These are phyloP conservation scores for Apophysomyces trapeziformis DNA, from an alignment of 371 early-diverging fungal species.

Conservation along the genomic window DNA sequence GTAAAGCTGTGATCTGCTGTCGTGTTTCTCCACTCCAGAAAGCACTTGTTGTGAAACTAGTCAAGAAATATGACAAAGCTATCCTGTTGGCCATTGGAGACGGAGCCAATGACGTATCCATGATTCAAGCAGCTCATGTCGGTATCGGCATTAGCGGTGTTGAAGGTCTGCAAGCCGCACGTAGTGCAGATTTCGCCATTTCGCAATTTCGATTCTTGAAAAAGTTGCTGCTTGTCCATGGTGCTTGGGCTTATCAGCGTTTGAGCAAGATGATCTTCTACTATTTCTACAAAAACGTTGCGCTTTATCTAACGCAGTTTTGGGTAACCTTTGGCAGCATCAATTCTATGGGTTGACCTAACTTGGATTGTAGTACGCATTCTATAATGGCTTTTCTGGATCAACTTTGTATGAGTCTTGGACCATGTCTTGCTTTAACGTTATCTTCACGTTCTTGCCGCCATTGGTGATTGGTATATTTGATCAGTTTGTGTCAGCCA, in stretches of 20 bases:
- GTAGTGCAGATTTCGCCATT: slow-evolving; percentile 96
- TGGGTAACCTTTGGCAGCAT: slow-evolving; percentile 63
- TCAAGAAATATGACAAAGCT: slow-evolving; percentile 77
- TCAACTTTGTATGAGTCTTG: slow-evolving; percentile 94
- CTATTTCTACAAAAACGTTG: slow-evolving; percentile 97
- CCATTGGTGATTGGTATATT: slow-evolving; percentile 91
- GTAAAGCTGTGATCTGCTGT: slow-evolving; percentile 91
- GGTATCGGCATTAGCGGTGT: slow-evolving; percentile 97
- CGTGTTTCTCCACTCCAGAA: slow-evolving; percentile 96
- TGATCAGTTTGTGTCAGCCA: slow-evolving; percentile 91
- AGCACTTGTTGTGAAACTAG: slow-evolving; percentile 90
- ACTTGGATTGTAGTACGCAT: slow-evolving; percentile 64
- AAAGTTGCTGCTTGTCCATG: slow-evolving; percentile 91
- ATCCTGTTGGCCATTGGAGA: slow-evolving; percentile 94
- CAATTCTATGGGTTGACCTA: too few relatives aligned
- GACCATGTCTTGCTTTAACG: slow-evolving; percentile 91
- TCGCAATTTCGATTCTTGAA: slow-evolving; percentile 91
- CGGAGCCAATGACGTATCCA: slow-evolving; percentile 98
- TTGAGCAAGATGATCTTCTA: slow-evolving; percentile 86
- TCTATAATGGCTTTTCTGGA: slow-evolving; percentile 90
- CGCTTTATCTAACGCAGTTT: slow-evolving; percentile 96
- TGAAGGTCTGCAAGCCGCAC: slow-evolving; percentile 97
- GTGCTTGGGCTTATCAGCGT: slow-evolving; percentile 93
- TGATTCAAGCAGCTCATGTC: slow-evolving; percentile 98
- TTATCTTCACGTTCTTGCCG: slow-evolving; percentile 89